phyloP scores from a whole-genome alignment of 371 early-diverging fungal species.

The Lichtheimia hyalospora region DNA sequence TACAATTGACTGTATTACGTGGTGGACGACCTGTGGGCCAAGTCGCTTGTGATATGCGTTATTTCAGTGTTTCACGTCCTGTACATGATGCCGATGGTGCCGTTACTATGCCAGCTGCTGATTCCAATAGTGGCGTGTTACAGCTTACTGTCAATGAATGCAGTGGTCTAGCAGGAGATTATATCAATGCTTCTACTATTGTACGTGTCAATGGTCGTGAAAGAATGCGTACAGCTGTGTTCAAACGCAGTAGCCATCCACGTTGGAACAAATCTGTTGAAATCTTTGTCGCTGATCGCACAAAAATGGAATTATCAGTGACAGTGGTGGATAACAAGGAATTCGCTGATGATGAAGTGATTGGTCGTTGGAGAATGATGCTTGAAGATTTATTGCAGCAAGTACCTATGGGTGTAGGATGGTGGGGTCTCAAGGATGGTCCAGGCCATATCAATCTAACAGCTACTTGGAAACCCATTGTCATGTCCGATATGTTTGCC shows the following conservation, averaged over 20 bases:
- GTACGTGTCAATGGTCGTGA: conserved; percentile 46
- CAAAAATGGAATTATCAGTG: conserved; percentile 31
- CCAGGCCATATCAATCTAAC: conserved; percentile 52
- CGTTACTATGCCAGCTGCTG: conserved; percentile 28
- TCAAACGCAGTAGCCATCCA: conserved; percentile 54
- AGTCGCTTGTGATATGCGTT: conserved; percentile 38
- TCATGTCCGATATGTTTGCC: conserved; percentile 23
- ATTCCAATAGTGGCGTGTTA: conserved; percentile 53
- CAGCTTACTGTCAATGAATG: conserved; percentile 54
- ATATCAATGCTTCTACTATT: conserved; percentile 37
- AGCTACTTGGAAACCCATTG: conserved; percentile 58
- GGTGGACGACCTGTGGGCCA: conserved; percentile 46
- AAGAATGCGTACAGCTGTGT: conserved; percentile 36
- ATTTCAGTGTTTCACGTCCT: conserved; percentile 37
- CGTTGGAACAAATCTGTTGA: conserved; percentile 53
- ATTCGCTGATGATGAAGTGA: conserved; percentile 29
- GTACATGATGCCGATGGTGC: conserved; percentile 46
- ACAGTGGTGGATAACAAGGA: conserved; percentile 28
- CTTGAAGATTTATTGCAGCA: conserved; percentile 27
- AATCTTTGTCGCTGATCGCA: conserved; percentile 46
- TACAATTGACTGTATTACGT: conserved; percentile 34
- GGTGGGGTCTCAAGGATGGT: conserved; percentile 49
- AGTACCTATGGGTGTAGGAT: conserved; percentile 43
- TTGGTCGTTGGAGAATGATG: conserved; percentile 34
- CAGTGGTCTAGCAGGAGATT: conserved; percentile 36